Evolutionary conservation across 768 basidiomycete genomes (phyloP).

Genomic region (Amanita jacksonii): DNA sequence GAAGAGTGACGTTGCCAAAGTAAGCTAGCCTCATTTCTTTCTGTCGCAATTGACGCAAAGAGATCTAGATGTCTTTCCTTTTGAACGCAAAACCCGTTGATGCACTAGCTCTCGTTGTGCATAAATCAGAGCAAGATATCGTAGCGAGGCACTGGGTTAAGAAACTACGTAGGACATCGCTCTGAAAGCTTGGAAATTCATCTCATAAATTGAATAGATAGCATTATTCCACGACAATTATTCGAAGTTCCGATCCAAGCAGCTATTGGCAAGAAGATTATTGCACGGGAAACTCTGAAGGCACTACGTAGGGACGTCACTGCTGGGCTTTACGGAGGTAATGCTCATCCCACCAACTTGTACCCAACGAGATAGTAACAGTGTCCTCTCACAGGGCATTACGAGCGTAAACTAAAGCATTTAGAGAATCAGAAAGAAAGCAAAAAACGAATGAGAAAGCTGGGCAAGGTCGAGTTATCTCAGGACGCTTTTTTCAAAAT

Average conservation of each 20-base stretch:
- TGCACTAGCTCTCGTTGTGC: slow-evolving; percentile 87
- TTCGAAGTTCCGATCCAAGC: slow-evolving; percentile 98
- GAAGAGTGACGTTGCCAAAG: slow-evolving; percentile 75
- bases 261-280: slow-evolving; percentile 73
- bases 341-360: background rate
- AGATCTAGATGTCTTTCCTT: slow-evolving; percentile 73
- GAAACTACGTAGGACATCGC: slow-evolving; percentile 65
- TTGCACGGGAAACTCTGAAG: slow-evolving; percentile 83
- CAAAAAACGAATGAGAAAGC: slow-evolving; percentile 80
- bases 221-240: slow-evolving; percentile 85
- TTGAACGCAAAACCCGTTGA: slow-evolving; percentile 87
- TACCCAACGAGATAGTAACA: slow-evolving; percentile 2
- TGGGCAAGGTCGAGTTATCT: slow-evolving; percentile 84
- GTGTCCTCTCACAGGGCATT: slow-evolving; percentile 50
- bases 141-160: slow-evolving; percentile 83
- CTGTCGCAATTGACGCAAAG: background rate
- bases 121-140: slow-evolving; percentile 64
- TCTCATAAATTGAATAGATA: slow-evolving; percentile 37
- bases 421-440: slow-evolving; percentile 89
- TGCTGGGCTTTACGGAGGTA: slow-evolving; percentile 86
- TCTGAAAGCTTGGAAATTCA: background rate
- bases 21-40: no score
- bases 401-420: slow-evolving; percentile 88
- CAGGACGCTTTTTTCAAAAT: slow-evolving; percentile 96
- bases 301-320: slow-evolving; percentile 89